These are phyloP conservation scores for Silybum marianum DNA, from an alignment of 129 eudicot genomes.

Conservation along the genomic window DNA sequence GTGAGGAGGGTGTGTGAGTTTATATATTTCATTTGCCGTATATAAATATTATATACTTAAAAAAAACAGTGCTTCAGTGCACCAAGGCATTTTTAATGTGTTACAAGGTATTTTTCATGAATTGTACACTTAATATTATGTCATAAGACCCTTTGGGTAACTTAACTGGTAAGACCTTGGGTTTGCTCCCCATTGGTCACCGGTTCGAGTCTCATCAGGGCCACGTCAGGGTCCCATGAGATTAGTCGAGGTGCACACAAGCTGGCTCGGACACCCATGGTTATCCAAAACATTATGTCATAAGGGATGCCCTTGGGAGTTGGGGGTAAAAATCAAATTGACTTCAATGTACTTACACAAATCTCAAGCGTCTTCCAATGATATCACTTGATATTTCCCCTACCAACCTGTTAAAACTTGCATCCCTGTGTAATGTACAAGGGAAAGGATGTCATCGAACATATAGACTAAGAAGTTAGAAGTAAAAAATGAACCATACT, in stretches of 20 bases:
- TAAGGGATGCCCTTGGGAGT: not conserved
- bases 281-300: not conserved
- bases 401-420: slow-evolving; percentile 39
- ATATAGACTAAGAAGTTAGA: not conserved
- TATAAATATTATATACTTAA: too few relatives aligned
- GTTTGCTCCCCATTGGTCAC: not conserved
- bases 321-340: not conserved
- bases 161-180: not conserved
- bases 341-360: slow-evolving; percentile 45
- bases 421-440: slow-evolving; percentile 52
- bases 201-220: too few relatives aligned
- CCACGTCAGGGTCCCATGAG: not conserved
- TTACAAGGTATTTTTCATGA: too few relatives aligned
- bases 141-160: not conserved
- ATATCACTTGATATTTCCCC: slow-evolving; percentile 60
- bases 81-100: too few relatives aligned
- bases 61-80: not conserved
- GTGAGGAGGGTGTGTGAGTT: too few relatives aligned
- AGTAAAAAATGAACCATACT: not conserved
- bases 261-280: not conserved
- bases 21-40: too few relatives aligned
- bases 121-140: not conserved
- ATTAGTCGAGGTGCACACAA: not conserved
- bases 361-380: slow-evolving; percentile 44
- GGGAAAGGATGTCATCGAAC: not conserved